phyloP scores from a whole-genome alignment of 192 early-diverging fungal species.

The Martensiomyces pterosporus region DNA sequence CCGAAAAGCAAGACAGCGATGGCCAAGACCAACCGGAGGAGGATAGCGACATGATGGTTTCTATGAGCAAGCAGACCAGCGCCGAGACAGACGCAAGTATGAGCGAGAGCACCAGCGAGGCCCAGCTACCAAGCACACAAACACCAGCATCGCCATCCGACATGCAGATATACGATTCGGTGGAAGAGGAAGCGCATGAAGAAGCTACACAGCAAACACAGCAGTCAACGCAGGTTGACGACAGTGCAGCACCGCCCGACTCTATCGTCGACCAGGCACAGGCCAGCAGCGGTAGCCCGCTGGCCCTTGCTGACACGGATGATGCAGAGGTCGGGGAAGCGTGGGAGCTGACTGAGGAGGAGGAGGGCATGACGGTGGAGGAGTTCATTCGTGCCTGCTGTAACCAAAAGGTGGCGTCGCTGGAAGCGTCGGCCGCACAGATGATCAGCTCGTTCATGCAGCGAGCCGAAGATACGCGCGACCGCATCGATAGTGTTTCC shows the following conservation, averaged over 20 bases:
- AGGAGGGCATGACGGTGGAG: conserved; percentile 48
- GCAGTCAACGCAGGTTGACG: conserved; percentile 19
- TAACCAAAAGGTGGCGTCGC: conserved; percentile 27
- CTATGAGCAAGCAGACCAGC: no score
- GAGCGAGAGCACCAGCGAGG: no score
- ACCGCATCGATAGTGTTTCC: conserved; percentile 29
- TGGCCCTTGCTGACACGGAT: background rate
- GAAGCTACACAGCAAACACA: conserved; percentile 5
- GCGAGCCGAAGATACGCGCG: conserved; percentile 39
- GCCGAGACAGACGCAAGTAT: no score
- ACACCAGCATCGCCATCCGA: no score
- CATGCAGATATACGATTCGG: no score
- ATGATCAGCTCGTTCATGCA: conserved; percentile 44
- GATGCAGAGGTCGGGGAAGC: conserved; percentile 3
- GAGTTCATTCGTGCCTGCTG: conserved; percentile 52
- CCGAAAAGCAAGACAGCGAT: no score
- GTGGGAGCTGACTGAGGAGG: conserved; percentile 38
- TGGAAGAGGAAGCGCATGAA: no score
- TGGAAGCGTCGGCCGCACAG: conserved; percentile 36
- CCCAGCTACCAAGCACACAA: conserved; percentile 8
- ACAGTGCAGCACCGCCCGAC: background rate
- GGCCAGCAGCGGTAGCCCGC: background rate
- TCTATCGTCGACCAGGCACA: no score
- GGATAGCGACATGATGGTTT: no score
- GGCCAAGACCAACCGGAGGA: no score